A percentile compares a stretch with the other conserved stretches of the same genome.
Evolutionary conservation across 192 early-diverging fungal species (phyloP).

Genomic region (Podila epicladia): DNA sequence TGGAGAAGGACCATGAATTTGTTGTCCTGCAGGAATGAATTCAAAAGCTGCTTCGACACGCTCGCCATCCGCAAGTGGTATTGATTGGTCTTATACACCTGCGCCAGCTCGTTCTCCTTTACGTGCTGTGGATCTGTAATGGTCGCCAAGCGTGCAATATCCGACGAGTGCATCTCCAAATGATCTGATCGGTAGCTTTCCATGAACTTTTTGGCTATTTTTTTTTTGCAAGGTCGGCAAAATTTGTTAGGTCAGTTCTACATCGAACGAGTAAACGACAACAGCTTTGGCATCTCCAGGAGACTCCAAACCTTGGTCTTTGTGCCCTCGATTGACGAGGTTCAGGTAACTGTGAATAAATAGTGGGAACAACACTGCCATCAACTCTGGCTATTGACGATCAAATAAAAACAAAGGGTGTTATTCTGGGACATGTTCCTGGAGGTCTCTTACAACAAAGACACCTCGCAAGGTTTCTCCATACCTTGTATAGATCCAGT

Average conservation of each 20-base stretch:
- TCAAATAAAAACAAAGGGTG: conserved; percentile 4
- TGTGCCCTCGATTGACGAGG: conserved; percentile 68
- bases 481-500: conserved; percentile 91
- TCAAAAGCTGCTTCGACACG: conserved; percentile 88
- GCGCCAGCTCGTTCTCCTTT: conserved; percentile 82
- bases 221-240: background rate
- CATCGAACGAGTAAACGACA: too few species aligned
- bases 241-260: background rate
- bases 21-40: conserved; percentile 94
- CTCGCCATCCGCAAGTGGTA: conserved; percentile 88
- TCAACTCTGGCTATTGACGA: conserved; percentile 78
- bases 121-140: conserved; percentile 82
- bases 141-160: conserved; percentile 73
- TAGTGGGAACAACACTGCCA: conserved; percentile 85
- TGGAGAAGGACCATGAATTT: conserved; percentile 87
- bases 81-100: conserved; percentile 82
- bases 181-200: conserved; percentile 81
- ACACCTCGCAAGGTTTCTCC: too few species aligned
- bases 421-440: background rate
- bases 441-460: background rate
- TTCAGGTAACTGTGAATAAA: conserved; percentile 95
- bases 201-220: conserved; percentile 78
- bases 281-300: too few species aligned
- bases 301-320: conserved; percentile 55
- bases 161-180: conserved; percentile 74